Conservation (phyloP, 208 protist species). For the Trichomonas vaginalis region DNA sequence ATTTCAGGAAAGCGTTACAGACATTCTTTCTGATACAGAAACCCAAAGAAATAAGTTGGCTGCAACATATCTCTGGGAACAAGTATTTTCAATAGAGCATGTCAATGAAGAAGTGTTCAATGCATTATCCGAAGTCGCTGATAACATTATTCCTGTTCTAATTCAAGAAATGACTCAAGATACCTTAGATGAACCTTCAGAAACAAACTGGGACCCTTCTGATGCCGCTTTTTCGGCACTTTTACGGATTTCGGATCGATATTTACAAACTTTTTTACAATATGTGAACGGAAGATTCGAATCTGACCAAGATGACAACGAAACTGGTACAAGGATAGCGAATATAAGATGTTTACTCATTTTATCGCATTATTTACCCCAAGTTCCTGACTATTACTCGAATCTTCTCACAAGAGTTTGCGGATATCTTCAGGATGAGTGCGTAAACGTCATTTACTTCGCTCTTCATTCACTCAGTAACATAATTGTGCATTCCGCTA, state of each 20-base stretch:
- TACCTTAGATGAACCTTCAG: background rate
- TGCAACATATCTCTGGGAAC: background rate
- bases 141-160: background rate
- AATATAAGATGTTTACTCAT: background rate
- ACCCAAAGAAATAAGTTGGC: background rate
- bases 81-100: background rate
- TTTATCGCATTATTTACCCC: background rate
- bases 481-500: background rate
- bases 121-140: background rate
- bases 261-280: background rate
- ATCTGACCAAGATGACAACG: background rate
- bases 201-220: background rate
- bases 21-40: background rate
- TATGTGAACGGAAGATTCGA: too few relatives aligned
- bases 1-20: background rate
- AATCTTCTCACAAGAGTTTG: background rate
- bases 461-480: background rate
- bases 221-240: background rate
- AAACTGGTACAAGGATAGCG: background rate
- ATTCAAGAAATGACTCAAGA: background rate
- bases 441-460: background rate
- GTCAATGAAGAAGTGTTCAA: background rate
- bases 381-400: background rate
- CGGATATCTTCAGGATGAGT: background rate
- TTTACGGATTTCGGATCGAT: background rate